Percentiles rank a stretch among this genome's conserved stretches.
These are phyloP conservation scores for Bisporella sp. DNA, from an alignment of 2,329 filamentous ascomycete genomes.

Conservation along the genomic window DNA sequence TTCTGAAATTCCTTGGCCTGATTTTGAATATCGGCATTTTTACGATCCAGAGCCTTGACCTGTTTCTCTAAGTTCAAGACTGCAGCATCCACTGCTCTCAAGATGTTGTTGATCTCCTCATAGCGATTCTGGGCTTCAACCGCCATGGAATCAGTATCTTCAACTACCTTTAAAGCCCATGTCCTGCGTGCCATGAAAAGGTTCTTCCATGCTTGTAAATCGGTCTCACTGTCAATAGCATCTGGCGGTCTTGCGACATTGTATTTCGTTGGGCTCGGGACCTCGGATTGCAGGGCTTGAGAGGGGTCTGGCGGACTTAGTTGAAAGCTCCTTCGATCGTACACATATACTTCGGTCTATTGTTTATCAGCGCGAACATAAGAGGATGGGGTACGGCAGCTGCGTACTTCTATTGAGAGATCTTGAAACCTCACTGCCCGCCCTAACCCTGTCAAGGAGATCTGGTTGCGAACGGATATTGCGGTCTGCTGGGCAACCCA, in stretches of 20 bases:
- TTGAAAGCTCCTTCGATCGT: conserved; percentile 72
- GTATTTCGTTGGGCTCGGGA: conserved; percentile 47
- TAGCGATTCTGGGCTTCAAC: conserved; percentile 57
- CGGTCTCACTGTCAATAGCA: conserved; percentile 70
- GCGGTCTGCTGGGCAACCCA: conserved; percentile 71
- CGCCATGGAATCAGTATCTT: conserved; percentile 62
- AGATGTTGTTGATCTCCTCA: conserved; percentile 67
- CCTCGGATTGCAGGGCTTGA: conserved; percentile 39
- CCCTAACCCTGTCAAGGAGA: conserved; percentile 78
- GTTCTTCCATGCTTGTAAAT: conserved; percentile 80
- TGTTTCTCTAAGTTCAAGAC: conserved; percentile 77
- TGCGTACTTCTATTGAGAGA: conserved; percentile 67
- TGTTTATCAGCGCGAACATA: conserved; percentile 12
- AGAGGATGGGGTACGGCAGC: not conserved
- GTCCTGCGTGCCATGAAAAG: conserved; percentile 73
- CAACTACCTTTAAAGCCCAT: conserved; percentile 69
- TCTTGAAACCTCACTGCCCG: conserved; percentile 46
- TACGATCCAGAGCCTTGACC: conserved; percentile 63
- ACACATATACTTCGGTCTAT: conserved; percentile 85
- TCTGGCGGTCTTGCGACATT: conserved; percentile 67
- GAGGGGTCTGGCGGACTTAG: conserved; percentile 40
- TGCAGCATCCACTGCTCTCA: conserved; percentile 75
- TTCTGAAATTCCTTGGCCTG: conserved; percentile 63
- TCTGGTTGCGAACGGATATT: conserved; percentile 72
- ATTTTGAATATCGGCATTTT: conserved; percentile 61